A percentile compares a stretch with the other conserved stretches of the same genome.
These are phyloP conservation scores for Tinospora cordifolia DNA, from an alignment of 164 flowering plant genomes.

Conservation along the genomic window DNA sequence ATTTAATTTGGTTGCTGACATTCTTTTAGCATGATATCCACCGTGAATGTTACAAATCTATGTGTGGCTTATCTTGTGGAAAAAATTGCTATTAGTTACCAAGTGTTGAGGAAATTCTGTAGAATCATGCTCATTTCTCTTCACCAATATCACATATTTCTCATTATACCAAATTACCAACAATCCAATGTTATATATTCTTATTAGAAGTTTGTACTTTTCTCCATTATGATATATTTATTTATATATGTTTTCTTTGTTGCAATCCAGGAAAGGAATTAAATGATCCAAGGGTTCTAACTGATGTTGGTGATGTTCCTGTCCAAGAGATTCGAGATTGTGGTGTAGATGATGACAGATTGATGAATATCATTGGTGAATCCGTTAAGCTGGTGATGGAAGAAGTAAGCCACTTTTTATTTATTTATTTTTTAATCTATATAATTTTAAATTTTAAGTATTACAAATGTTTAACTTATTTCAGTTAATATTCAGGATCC, in stretches of 20 bases:
- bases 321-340: conserved; percentile 96
- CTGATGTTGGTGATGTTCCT: conserved; percentile 96
- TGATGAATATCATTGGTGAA: conserved; percentile 74
- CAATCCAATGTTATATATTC: no score
- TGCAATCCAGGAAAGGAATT: conserved; percentile 68
- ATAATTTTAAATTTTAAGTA: neutral
- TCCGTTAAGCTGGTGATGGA: conserved; percentile 96
- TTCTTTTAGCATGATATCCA: no score
- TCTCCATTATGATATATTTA: no score
- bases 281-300: conserved; percentile 76
- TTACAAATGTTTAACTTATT: neutral
- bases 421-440: neutral
- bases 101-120: no score
- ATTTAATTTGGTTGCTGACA: no score
- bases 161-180: no score
- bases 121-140: no score
- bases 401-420: conserved; percentile 46
- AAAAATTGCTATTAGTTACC: no score
- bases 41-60: no score
- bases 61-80: no score
- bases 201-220: no score
- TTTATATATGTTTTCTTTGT: neutral
- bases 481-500: conserved; percentile 50
- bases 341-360: conserved; percentile 87
- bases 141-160: no score